Percentiles rank a stretch among this genome's conserved stretches.
Conservation (phyloP, 345 rosid species). For the Trapa incisa region DNA sequence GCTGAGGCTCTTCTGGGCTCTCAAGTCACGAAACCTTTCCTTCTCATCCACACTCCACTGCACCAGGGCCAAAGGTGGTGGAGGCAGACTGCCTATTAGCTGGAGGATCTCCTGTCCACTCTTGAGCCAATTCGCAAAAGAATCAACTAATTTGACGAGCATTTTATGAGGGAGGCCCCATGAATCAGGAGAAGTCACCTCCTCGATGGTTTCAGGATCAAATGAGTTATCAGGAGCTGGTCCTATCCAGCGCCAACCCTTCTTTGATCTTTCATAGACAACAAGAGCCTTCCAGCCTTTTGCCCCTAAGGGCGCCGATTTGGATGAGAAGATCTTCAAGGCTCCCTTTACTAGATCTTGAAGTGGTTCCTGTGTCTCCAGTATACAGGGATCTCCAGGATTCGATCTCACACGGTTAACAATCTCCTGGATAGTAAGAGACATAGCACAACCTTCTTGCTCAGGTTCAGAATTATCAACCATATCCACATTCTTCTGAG, state of each 20-base stretch:
- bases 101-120: conserved; percentile 90
- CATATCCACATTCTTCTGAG: conserved; percentile 29
- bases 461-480: conserved; percentile 26
- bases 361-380: conserved; percentile 92
- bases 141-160: conserved; percentile 94
- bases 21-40: conserved; percentile 91
- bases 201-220: conserved; percentile 61
- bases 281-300: conserved; percentile 96
- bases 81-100: conserved; percentile 90
- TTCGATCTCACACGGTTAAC: conserved; percentile 74
- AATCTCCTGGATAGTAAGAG: conserved; percentile 82
- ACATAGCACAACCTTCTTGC: conserved; percentile 35
- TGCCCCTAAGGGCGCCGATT: conserved; percentile 90
- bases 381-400: conserved; percentile 92
- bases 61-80: conserved; percentile 74
- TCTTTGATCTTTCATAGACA: conserved; percentile 58
- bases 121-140: conserved; percentile 96
- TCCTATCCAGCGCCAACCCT: conserved; percentile 92
- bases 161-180: conserved; percentile 92
- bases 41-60: conserved; percentile 84
- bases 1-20: conserved; percentile 96
- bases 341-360: conserved; percentile 94
- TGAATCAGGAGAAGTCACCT: conserved; percentile 89
- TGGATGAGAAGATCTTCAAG: conserved; percentile 79
- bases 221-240: conserved; percentile 40